A percentile compares a stretch with the other conserved stretches of the same genome.
These are phyloP conservation scores for Theileria equi DNA, from an alignment of 169 alveolate genomes.

Conservation along the genomic window DNA sequence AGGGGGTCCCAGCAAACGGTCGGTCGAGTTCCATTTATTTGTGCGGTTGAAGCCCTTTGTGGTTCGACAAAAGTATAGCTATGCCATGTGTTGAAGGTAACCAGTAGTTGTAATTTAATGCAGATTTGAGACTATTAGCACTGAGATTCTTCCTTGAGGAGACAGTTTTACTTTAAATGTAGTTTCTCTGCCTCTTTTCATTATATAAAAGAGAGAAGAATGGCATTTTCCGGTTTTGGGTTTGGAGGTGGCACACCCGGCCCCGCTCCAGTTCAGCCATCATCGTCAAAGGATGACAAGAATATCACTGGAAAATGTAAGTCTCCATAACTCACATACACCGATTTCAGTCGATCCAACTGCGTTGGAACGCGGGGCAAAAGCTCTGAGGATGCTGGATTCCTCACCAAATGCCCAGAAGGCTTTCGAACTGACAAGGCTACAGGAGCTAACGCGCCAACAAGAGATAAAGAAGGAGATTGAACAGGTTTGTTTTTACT, in stretches of 20 bases:
- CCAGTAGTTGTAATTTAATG: no score
- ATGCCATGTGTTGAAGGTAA: no score
- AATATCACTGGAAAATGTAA: conserved; percentile 64
- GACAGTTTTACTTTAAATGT: no score
- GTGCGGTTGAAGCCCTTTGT: no score
- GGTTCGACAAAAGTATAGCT: no score
- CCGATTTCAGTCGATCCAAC: conserved; percentile 89
- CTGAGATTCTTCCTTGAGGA: no score
- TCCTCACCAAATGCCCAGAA: conserved; percentile 89
- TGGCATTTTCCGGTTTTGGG: conserved; percentile 6
- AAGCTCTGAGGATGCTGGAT: conserved; percentile 94
- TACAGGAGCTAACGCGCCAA: conserved; percentile 93
- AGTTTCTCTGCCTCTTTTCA: no score
- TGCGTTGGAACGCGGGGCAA: conserved; percentile 98
- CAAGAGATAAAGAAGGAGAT: conserved; percentile 88
- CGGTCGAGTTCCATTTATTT: no score
- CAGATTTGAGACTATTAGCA: no score
- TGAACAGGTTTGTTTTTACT: conserved; percentile 70
- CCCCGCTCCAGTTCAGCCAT: conserved; percentile 20
- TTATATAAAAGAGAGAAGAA: background rate
- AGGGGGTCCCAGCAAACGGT: no score
- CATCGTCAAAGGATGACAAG: conserved; percentile 43
- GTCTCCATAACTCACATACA: background rate
- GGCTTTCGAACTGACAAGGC: conserved; percentile 92
- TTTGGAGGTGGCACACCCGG: conserved; percentile 26